Evolutionary conservation across 352 stramenopile genomes (phyloP).

Genomic region (Saprolegnia parasitica): DNA sequence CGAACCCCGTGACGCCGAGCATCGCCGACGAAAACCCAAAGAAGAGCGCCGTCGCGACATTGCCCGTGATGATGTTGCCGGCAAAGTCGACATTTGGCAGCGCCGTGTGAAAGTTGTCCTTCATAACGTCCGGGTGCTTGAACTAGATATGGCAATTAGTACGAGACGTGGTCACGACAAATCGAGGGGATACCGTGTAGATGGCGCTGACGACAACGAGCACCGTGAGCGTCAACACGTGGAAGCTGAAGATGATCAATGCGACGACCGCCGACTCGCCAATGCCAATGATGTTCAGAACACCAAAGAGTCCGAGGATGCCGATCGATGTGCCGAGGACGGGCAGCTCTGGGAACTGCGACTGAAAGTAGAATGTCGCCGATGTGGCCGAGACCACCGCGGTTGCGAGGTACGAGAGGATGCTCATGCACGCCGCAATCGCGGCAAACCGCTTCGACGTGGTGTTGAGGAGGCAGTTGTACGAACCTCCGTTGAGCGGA

Average conservation of each 20-base stretch:
- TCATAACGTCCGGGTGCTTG: slow-evolving; percentile 49
- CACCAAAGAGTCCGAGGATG: slow-evolving; percentile 78
- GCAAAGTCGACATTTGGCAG: slow-evolving; percentile 57
- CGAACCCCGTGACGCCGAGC: slow-evolving; percentile 88
- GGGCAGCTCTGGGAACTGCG: slow-evolving; percentile 37
- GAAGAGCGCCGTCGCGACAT: slow-evolving; percentile 57
- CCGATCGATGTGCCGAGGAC: slow-evolving; percentile 42
- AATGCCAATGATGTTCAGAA: slow-evolving; percentile 81
- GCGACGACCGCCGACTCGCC: slow-evolving; percentile 79
- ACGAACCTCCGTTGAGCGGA: slow-evolving; percentile 87
- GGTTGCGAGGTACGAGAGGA: slow-evolving; percentile 90
- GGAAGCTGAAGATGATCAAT: slow-evolving; percentile 74
- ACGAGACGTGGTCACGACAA: neutral
- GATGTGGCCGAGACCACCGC: slow-evolving; percentile 64
- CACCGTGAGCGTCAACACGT: slow-evolving; percentile 76
- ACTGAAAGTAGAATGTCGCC: slow-evolving; percentile 54
- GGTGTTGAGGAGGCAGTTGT: slow-evolving; percentile 91
- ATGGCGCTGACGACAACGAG: slow-evolving; percentile 53
- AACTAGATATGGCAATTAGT: slow-evolving; percentile 28
- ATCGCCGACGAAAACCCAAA: slow-evolving; percentile 81
- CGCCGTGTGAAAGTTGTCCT: slow-evolving; percentile 51
- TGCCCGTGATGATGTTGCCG: slow-evolving; percentile 36
- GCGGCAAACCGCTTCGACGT: slow-evolving; percentile 86
- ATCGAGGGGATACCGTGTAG: slow-evolving; percentile 34
- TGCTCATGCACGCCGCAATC: slow-evolving; percentile 79